A percentile compares a stretch with the other conserved stretches of the same genome.
phyloP scores from a whole-genome alignment of 176 grass and related monocot genomes.

The Juncus effusus region DNA sequence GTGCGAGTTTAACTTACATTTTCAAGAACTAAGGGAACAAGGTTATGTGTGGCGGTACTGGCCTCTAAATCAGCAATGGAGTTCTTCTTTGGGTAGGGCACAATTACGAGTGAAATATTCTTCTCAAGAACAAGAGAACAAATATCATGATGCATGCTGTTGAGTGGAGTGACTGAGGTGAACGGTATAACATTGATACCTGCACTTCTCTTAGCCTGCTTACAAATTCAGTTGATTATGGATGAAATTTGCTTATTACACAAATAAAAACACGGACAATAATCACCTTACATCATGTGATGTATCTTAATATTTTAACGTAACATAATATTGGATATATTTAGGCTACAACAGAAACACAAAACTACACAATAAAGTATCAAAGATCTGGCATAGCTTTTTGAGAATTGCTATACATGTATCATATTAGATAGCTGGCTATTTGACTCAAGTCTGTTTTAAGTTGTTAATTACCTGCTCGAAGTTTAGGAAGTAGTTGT shows the following conservation, averaged over 20 bases:
- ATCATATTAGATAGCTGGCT: too few species aligned
- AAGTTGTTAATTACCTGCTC: conserved; percentile 5
- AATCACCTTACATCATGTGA: too few species aligned
- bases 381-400: too few species aligned
- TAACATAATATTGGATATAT: too few species aligned
- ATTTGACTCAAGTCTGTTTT: too few species aligned
- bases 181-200: conserved; percentile 21
- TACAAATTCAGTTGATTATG: not conserved
- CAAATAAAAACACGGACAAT: too few species aligned
- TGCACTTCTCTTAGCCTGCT: conserved; percentile 26
- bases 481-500: conserved; percentile 29
- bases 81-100: conserved; percentile 31
- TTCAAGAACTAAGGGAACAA: conserved; percentile 27
- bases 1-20: not conserved
- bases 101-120: conserved; percentile 25
- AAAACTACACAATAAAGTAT: too few species aligned
- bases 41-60: not conserved
- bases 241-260: too few species aligned
- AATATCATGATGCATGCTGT: conserved; percentile 39
- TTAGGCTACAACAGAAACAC: too few species aligned
- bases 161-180: conserved; percentile 29
- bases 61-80: conserved; percentile 6
- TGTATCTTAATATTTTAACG: too few species aligned
- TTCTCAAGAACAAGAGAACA: conserved; percentile 32
- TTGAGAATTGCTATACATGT: too few species aligned